Evolutionary conservation across 106 monocot species (phyloP).

Genomic region (Ottelia alismoides): DNA sequence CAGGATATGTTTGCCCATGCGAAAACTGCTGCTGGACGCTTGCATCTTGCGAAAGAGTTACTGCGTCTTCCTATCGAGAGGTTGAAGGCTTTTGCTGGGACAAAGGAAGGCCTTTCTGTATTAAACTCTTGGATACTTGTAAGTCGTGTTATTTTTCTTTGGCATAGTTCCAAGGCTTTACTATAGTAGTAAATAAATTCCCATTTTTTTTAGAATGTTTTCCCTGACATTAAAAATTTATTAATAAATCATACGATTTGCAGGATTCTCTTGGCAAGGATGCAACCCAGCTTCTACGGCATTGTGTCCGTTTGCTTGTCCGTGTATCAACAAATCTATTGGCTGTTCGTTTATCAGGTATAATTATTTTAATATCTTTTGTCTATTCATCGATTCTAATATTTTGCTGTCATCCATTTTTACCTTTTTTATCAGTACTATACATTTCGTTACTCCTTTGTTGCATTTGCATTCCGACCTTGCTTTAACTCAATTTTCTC

Average conservation of each 20-base stretch:
- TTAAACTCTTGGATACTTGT: conserved; percentile 96
- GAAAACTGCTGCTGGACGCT: conserved; percentile 72
- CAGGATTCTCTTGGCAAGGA: conserved; percentile 98
- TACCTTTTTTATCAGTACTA: no score
- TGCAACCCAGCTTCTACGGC: conserved; percentile 93
- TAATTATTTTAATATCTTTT: no score
- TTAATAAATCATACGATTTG: no score
- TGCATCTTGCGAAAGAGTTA: conserved; percentile 84
- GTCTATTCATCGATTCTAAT: no score
- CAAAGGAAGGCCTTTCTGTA: conserved; percentile 60
- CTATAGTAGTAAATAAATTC: background rate
- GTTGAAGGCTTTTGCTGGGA: conserved; percentile 80
- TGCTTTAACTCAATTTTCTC: no score
- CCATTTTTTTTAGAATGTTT: conserved; percentile 7
- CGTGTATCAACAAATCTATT: conserved; percentile 88
- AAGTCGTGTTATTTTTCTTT: conserved; percentile 17
- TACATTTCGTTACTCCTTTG: no score
- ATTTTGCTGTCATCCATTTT: no score
- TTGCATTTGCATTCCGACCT: no score
- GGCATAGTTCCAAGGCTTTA: conserved; percentile 7
- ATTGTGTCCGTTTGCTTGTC: conserved; percentile 92
- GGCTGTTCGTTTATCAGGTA: conserved; percentile 94
- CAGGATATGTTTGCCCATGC: conserved; percentile 72
- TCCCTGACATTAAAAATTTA: no score
- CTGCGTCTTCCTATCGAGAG: conserved; percentile 58